Conservation (phyloP, 148 eudicot genomes). For the Agrostemma githago region DNA sequence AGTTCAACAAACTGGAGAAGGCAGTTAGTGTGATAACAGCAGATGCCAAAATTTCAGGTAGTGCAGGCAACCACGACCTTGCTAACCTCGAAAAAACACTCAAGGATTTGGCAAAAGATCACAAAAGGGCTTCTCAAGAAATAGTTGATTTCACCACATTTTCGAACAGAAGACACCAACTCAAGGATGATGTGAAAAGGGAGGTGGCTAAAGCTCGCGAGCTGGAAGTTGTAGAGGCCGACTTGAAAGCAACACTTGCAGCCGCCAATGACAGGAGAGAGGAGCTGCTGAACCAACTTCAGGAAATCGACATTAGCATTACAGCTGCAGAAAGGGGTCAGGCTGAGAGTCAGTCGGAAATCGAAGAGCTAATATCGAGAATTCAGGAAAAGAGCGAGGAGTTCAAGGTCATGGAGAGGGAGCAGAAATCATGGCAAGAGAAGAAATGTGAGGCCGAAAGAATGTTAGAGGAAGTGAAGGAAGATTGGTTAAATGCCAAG, state of each 20-base stretch:
- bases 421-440: slow-evolving; percentile 17
- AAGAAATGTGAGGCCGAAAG: slow-evolving; percentile 18
- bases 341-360: slow-evolving; percentile 6
- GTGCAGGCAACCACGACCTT: slow-evolving; percentile 1
- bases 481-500: slow-evolving; percentile 24
- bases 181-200: slow-evolving; percentile 19
- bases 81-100: slow-evolving; percentile 14
- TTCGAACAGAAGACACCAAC: slow-evolving; percentile 6
- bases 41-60: background rate
- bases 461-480: slow-evolving; percentile 24
- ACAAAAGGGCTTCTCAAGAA: slow-evolving; percentile 18
- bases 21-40: slow-evolving; percentile 14
- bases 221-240: slow-evolving; percentile 22
- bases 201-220: slow-evolving; percentile 26
- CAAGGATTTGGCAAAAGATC: slow-evolving; percentile 13
- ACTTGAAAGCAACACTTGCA: background rate
- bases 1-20: slow-evolving; percentile 17
- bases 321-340: slow-evolving; percentile 10
- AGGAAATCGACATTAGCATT: slow-evolving; percentile 20
- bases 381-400: slow-evolving; percentile 16
- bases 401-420: slow-evolving; percentile 15
- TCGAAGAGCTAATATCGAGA: slow-evolving; percentile 15
- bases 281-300: slow-evolving; percentile 23
- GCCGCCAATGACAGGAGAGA: slow-evolving; percentile 13
- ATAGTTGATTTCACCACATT: slow-evolving; percentile 12